Percentiles rank a stretch among this genome's conserved stretches.
Evolutionary conservation across 2,329 filamentous ascomycete species (phyloP).

Genomic region (Cucurbitaria berberidis): DNA sequence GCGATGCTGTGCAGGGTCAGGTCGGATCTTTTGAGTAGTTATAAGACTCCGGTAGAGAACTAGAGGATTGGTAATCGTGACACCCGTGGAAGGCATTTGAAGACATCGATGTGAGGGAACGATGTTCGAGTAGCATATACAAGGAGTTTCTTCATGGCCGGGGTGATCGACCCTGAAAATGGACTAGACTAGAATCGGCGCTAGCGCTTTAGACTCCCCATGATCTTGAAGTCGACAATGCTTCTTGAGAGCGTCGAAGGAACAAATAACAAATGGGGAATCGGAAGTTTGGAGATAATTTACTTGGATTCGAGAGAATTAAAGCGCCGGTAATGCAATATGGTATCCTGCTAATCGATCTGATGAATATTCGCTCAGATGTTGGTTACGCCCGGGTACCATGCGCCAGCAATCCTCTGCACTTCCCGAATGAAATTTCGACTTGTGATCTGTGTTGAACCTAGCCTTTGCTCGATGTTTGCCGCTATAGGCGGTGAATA

Average conservation of each 20-base stretch:
- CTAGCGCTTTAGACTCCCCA: constrained; percentile 24
- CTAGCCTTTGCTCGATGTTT: constrained; percentile 52
- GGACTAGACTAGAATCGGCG: constrained; percentile 31
- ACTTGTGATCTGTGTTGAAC: constrained; percentile 75
- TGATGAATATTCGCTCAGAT: constrained; percentile 53
- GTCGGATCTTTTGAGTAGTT: constrained; percentile 68
- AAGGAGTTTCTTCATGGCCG: constrained; percentile 17
- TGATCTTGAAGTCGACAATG: background rate
- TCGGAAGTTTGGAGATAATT: background rate
- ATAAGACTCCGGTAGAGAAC: constrained; percentile 77
- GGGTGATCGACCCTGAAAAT: constrained; percentile 28
- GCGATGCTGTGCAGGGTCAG: constrained; percentile 75
- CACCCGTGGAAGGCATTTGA: constrained; percentile 43
- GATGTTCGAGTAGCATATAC: constrained; percentile 12
- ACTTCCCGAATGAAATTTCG: constrained; percentile 81
- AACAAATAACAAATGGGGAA: background rate
- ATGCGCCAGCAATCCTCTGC: constrained; percentile 81
- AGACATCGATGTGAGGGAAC: constrained; percentile 33
- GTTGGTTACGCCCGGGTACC: constrained; percentile 74
- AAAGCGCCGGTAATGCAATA: constrained; percentile 38
- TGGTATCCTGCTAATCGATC: constrained; percentile 23
- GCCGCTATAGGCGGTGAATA: constrained; percentile 76
- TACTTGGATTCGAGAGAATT: background rate
- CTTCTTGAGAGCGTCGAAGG: background rate
- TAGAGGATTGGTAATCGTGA: constrained; percentile 69